Evolutionary conservation across 2,329 filamentous ascomycete species (phyloP), one percentile per base, ranked within the genome.

Genomic region (Fusarium temperatum): DNA sequence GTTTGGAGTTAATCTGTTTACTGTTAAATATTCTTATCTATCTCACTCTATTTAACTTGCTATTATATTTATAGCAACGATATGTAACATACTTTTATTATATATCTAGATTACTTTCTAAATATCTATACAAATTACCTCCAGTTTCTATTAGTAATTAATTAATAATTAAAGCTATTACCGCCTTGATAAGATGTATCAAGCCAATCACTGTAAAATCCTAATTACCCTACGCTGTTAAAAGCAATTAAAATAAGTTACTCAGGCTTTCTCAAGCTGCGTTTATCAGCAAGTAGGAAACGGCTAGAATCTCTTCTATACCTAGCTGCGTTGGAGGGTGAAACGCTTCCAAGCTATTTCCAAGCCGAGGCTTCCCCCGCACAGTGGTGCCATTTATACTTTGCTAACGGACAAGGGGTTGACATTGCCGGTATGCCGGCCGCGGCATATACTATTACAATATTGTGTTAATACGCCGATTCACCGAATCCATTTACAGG

Each of bases 51-150:
- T 2, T 44, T 44, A 26, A 18, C 0, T 44, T 26, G 15, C 2
- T 44, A 8, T 8, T 8, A 1, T 8, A 3, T 24, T 5, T 44
- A 3, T 44, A 7, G 4, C 17, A 5, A 18, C 0, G 2, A 1
- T 26, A 8, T 42, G 4, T 12, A 11, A 11, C 6, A 1, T 18
- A 8, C 10, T 8, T 13, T 9, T 13, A 10, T 18, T 13, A 8
- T 2, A 45, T 9, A 13, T 26, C 8, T 3, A 8, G 5, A 0
- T 20, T 20, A 1, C n/a, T 3, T 4, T 8, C 3, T 6, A 9
- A 8, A 3, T 20, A 0, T 17, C 8, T 0, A 2, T 18, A 10
- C 3, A 18, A 18, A 18, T 8, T 17, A 18, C 15, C 8, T 1
- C 35, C 1, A 17, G 7, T 36, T 2, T 15, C 2, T 17, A 17